Conservation (phyloP, 139 green algal species). For the Chlorella sorokiniana region DNA sequence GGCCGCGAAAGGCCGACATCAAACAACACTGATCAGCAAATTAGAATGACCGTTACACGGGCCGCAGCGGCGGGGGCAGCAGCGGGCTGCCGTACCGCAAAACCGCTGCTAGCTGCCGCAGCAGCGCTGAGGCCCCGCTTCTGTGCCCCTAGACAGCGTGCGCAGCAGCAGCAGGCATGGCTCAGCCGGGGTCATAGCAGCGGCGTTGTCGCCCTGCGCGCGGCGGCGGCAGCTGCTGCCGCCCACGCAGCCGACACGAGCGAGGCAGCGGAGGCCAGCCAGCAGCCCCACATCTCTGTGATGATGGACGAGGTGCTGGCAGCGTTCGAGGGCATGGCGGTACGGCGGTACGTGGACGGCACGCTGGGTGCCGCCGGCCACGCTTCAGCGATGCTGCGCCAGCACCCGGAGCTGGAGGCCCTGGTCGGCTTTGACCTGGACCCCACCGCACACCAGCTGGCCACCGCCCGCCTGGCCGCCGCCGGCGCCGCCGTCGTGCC, state of each 20-base stretch:
- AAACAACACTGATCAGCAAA: conserved; percentile 18
- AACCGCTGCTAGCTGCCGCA: no score
- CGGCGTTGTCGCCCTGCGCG: not conserved
- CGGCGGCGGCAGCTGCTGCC: not conserved
- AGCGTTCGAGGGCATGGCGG: conserved; percentile 46
- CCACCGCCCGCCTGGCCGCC: conserved; percentile 51
- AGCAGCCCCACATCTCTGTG: conserved; percentile 55
- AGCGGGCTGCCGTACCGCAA: not conserved
- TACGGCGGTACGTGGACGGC: conserved; percentile 80
- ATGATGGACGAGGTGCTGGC: conserved; percentile 70
- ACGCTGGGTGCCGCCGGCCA: conserved; percentile 92
- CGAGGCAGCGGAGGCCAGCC: not conserved
- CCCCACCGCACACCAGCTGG: conserved; percentile 73
- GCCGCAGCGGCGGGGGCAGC: not conserved
- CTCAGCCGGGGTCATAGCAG: not conserved
- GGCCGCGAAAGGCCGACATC: conserved; percentile 13
- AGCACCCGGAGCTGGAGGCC: conserved; percentile 75
- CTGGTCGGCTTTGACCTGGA: conserved; percentile 90
- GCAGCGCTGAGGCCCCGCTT: not conserved
- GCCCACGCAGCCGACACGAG: not conserved
- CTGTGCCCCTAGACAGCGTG: not conserved
- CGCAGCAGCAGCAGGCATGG: not conserved
- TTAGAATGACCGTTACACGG: not conserved
- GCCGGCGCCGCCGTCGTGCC: conserved; percentile 18
- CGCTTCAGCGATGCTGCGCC: conserved; percentile 59